Evolutionary conservation across 371 early-diverging fungal species (phyloP).

Genomic region (Mortierella sp.): DNA sequence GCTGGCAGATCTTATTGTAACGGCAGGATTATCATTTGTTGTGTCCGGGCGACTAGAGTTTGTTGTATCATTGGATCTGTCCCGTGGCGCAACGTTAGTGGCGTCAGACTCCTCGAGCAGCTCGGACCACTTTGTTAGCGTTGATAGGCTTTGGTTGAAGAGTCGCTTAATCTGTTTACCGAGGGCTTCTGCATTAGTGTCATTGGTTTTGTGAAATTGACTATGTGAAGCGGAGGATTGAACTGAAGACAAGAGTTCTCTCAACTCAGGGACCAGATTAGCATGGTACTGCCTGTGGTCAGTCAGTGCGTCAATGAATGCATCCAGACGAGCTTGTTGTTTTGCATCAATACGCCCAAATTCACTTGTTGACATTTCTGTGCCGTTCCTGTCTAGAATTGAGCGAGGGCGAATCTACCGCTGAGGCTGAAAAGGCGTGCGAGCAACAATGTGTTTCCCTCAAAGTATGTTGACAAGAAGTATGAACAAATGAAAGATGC

Average conservation of each 20-base stretch:
- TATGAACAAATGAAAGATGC: background rate
- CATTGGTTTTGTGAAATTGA: background rate
- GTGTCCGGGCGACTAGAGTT: background rate
- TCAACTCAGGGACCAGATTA: conserved; percentile 22
- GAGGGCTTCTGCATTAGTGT: background rate
- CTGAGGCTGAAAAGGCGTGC: background rate
- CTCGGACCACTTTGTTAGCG: conserved; percentile 42
- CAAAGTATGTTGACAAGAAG: background rate
- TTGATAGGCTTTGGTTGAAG: conserved; percentile 37
- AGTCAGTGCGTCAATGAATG: conserved; percentile 20
- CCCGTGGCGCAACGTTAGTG: conserved; percentile 11
- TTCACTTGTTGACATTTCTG: conserved; percentile 1
- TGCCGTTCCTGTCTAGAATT: background rate
- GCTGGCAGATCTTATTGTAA: background rate
- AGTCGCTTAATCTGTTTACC: conserved; percentile 43
- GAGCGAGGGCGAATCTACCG: background rate
- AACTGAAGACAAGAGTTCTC: conserved; percentile 14
- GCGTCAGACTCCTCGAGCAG: conserved; percentile 14
- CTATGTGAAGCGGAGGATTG: background rate
- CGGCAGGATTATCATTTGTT: background rate
- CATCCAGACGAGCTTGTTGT: conserved; percentile 19
- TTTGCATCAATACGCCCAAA: background rate
- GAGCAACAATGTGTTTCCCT: background rate
- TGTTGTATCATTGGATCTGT: background rate
- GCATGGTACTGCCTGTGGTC: conserved; percentile 30